Percentiles rank a stretch among this genome's conserved stretches.
Conservation (phyloP, 306 rosid species). For the Prunus mume region DNA sequence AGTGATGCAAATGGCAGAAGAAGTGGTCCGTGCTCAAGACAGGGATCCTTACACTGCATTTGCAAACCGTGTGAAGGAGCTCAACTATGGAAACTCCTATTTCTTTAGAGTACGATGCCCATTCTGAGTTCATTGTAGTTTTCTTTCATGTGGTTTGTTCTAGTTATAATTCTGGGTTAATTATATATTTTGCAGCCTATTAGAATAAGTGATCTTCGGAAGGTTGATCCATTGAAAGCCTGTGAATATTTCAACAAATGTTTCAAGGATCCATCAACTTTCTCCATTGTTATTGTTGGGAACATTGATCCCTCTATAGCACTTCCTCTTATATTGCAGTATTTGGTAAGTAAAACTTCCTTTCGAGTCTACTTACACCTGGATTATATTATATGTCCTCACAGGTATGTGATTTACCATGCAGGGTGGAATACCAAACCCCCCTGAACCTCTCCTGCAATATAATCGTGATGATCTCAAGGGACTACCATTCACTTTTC, state of each 20-base stretch:
- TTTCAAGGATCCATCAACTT: conserved; percentile 91
- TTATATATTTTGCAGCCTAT: conserved; percentile 61
- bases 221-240: conserved; percentile 85
- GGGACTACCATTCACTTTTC: conserved; percentile 87
- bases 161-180: conserved; percentile 27
- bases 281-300: conserved; percentile 85
- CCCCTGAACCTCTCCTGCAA: conserved; percentile 65
- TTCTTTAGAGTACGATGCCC: conserved; percentile 72
- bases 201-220: conserved; percentile 67
- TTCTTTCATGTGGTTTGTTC: conserved; percentile 14
- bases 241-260: conserved; percentile 92
- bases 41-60: conserved; percentile 93
- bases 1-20: conserved; percentile 99
- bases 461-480: conserved; percentile 77
- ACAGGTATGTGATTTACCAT: conserved; percentile 30
- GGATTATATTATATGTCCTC: conserved; percentile 18
- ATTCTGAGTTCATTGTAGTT: conserved; percentile 15
- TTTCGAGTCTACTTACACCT: conserved; percentile 17
- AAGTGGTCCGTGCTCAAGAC: conserved; percentile 91
- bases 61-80: conserved; percentile 96
- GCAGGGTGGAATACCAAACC: conserved; percentile 95
- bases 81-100: conserved; percentile 92
- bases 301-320: conserved; percentile 78
- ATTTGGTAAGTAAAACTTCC: conserved; percentile 59
- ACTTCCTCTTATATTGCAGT: conserved; percentile 84